Conservation (phyloP, 805 yeast species). For the Barnettozyma vustinii region DNA sequence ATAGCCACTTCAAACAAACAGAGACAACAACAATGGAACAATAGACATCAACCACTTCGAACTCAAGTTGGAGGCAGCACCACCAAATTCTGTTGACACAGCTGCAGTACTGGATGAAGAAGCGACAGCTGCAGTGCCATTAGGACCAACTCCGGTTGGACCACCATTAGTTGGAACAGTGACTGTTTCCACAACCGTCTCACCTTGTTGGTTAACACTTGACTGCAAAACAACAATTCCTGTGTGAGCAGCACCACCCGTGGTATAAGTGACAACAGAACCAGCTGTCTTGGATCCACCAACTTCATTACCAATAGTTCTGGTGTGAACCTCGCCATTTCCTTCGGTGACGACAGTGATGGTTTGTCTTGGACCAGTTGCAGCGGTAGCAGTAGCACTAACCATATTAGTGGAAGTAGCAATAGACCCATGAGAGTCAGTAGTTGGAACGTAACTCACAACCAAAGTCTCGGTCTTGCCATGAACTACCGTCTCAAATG, state of each 20-base stretch:
- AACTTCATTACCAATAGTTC: not conserved
- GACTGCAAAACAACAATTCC: not conserved
- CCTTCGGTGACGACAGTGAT: not conserved
- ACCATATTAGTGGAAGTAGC: not conserved
- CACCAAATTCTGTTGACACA: not conserved
- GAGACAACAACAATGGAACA: not conserved
- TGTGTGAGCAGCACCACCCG: not conserved
- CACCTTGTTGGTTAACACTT: not conserved
- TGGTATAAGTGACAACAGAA: not conserved
- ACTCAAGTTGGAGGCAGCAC: not conserved
- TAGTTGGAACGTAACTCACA: constrained; percentile 5
- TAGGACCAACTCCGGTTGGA: not conserved
- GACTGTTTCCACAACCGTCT: not conserved
- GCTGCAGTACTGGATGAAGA: constrained; percentile 1
- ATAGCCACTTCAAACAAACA: not conserved
- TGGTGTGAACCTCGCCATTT: not conserved
- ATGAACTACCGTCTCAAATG: constrained; percentile 1
- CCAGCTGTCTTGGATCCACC: not conserved
- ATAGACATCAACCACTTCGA: not conserved
- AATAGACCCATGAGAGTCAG: not conserved
- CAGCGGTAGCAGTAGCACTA: not conserved
- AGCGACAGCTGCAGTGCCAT: constrained; percentile 2
- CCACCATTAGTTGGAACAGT: not conserved
- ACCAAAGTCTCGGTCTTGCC: constrained; percentile 2
- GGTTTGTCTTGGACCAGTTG: not conserved